phyloP scores from a whole-genome alignment of 1,139 yeast genomes.

The Starmera stellimalicola region DNA sequence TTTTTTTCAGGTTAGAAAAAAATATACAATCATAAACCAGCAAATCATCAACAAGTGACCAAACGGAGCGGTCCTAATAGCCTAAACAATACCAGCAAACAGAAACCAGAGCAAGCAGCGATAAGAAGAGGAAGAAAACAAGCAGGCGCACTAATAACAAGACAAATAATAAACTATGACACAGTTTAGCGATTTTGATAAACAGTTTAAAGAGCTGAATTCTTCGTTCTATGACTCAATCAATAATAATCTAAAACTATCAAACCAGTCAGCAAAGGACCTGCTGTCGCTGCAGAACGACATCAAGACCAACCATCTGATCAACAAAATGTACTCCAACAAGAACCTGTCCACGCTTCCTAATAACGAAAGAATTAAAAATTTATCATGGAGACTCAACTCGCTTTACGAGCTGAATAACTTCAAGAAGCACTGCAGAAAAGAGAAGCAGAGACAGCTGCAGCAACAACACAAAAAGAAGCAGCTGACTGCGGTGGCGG shows the following conservation, averaged over 20 bases:
- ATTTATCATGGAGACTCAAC: slow-evolving; percentile 4
- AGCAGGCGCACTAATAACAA: no score
- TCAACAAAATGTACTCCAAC: slow-evolving; percentile 3
- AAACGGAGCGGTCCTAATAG: no score
- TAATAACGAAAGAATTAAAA: slow-evolving; percentile 2
- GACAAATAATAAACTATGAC: no score
- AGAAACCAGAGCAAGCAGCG: no score
- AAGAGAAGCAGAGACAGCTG: background rate
- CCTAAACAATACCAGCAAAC: no score
- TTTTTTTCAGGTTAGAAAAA: no score
- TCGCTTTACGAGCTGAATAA: background rate
- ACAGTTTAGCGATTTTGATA: no score
- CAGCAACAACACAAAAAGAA: background rate
- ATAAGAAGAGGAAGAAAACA: no score
- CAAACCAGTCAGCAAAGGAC: background rate
- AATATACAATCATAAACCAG: no score
- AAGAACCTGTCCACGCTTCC: slow-evolving; percentile 1
- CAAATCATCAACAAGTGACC: no score
- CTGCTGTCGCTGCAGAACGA: background rate
- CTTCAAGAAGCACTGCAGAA: background rate
- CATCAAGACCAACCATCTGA: slow-evolving; percentile 1
- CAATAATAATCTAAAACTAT: background rate
- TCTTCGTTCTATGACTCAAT: no score
- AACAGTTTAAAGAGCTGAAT: no score
- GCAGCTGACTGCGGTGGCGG: background rate